Conservation (phyloP, 2,329 filamentous ascomycete genomes). For the Aspergillus persii region DNA sequence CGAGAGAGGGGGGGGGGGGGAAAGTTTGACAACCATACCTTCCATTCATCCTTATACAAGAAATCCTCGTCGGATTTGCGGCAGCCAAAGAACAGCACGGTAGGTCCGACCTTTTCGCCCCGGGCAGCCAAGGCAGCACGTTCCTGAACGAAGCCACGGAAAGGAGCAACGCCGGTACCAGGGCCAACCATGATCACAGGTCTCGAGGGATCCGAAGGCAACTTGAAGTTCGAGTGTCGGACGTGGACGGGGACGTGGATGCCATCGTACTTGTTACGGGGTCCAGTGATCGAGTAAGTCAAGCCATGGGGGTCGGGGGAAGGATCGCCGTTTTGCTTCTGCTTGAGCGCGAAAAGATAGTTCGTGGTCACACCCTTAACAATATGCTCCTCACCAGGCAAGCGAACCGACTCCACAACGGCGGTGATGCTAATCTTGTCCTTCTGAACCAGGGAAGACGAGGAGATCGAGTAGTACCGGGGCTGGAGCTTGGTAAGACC, state of each 20-base stretch:
- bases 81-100: conserved; percentile 93
- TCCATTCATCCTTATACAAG: conserved; percentile 87
- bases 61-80: conserved; percentile 86
- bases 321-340: conserved; percentile 90
- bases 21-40: conserved; percentile 56
- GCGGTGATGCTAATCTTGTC: conserved; percentile 94
- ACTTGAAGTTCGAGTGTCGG: conserved; percentile 98
- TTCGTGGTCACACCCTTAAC: conserved; percentile 97
- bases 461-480: conserved; percentile 98
- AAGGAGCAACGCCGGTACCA: conserved; percentile 93
- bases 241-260: conserved; percentile 94
- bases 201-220: conserved; percentile 90
- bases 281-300: conserved; percentile 82
- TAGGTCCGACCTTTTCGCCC: conserved; percentile 80
- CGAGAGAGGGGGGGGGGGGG: too few species aligned
- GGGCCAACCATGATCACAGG: conserved; percentile 95
- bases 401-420: conserved; percentile 79
- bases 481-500: conserved; percentile 92
- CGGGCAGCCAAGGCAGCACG: conserved; percentile 77
- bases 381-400: conserved; percentile 72
- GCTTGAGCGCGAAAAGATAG: conserved; percentile 89
- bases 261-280: conserved; percentile 95
- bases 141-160: conserved; percentile 94
- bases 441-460: conserved; percentile 89
- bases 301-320: conserved; percentile 77